Evolutionary conservation across 2,329 filamentous ascomycete species (phyloP).

Genomic region (Boeremia lycopersici): DNA sequence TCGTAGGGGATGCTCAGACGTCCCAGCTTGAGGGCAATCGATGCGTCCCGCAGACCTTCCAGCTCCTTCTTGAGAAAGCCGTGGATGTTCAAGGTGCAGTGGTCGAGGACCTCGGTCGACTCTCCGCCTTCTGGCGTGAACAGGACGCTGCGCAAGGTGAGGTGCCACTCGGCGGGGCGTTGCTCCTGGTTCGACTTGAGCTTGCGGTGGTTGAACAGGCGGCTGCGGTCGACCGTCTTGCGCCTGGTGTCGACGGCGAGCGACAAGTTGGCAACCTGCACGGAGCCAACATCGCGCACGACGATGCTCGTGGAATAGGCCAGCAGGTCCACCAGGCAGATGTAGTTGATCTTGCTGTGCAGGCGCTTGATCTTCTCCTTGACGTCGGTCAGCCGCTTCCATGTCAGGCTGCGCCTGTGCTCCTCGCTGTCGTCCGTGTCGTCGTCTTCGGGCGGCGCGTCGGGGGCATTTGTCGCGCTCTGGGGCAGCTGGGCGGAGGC

Average conservation of each 20-base stretch:
- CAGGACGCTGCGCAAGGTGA: constrained; percentile 81
- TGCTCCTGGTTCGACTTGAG: constrained; percentile 60
- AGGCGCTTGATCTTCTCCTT: constrained; percentile 88
- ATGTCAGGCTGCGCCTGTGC: constrained; percentile 56
- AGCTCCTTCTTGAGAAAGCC: constrained; percentile 84
- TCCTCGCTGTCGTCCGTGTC: constrained; percentile 62
- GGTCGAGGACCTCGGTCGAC: constrained; percentile 85
- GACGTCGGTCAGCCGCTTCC: constrained; percentile 75
- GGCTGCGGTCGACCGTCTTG: constrained; percentile 88
- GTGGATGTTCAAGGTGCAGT: constrained; percentile 86
- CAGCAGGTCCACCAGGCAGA: constrained; percentile 86
- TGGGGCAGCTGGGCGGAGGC: constrained; percentile 30
- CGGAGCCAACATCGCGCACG: constrained; percentile 78
- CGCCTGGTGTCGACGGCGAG: constrained; percentile 88
- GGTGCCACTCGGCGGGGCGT: constrained; percentile 90
- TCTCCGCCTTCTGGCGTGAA: constrained; percentile 87
- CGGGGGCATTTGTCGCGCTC: constrained; percentile 28
- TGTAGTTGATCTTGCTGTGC: constrained; percentile 85
- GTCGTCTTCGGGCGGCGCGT: constrained; percentile 19
- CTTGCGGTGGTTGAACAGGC: constrained; percentile 76
- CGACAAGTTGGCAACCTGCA: constrained; percentile 84
- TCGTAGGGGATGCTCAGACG: constrained; percentile 90
- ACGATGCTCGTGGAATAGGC: constrained; percentile 79
- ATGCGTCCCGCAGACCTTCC: constrained; percentile 87
- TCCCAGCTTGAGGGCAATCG: constrained; percentile 88